Base-by-base conservation (phyloP, 257 asterid genomes). In the Lycium barbarum region DNA sequence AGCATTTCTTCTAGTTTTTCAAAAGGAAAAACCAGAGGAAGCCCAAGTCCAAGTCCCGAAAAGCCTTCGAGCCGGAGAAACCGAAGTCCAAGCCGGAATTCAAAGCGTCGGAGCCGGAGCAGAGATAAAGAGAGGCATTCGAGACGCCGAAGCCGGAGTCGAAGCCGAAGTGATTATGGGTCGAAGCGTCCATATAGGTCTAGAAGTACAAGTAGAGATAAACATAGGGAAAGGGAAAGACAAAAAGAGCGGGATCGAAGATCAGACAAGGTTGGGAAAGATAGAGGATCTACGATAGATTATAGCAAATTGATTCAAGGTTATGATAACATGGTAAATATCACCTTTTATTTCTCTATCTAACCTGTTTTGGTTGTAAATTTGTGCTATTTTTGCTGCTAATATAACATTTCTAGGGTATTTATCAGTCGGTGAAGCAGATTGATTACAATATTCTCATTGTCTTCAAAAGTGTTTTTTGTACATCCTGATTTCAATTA, bases 241-340 rank as follows among this genome's bases (percentile, higher is more conserved):
- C 88, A 94, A 68, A 91, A 80, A 40, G 88, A 74, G 7, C 73
- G 13, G 55, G 84, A 63, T 81, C 33, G 61, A 82, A 82, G 84
- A 82, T 51, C 36, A 18, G 79, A 47, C 22, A 81, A 61, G 86
- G 84, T 26, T 47, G 88, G 83, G 67, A 85, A 79, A 80, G 83
- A 70, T 76, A 81, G 86, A 22, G 78, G 11, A 55, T 68, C 81
- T 57, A 91, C 88, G 80, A 86, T 72, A 86, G 96, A 94, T 88
- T 93, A 81, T 87, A 91, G 87, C 33, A 90, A 91, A 53, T 51
- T 83, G 89, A 94, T 94, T 84, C 89, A 90, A 84, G 99, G 97
- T 58, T 96, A 92, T 88, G 93, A 90, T 63, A 88, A 80, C 26
- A 93, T 94, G 99, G 99, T 96, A 87, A 84, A 91, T 71, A 40